These are phyloP conservation scores for Puya raimondii DNA, from an alignment of 176 grass and related monocot genomes.

Conservation along the genomic window DNA sequence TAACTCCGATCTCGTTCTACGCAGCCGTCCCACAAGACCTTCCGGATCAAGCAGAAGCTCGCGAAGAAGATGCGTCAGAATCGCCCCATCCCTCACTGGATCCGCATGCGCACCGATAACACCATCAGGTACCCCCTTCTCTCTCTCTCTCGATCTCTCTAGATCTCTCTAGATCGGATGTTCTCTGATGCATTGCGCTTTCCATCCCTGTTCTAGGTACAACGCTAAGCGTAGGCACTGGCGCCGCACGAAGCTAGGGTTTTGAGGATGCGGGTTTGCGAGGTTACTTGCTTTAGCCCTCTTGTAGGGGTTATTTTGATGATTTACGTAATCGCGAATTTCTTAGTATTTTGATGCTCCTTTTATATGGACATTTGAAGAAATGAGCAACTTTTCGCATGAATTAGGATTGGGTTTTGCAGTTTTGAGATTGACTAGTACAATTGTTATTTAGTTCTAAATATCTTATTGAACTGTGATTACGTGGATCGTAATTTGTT, in stretches of 20 bases:
- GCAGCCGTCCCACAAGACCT: constrained; percentile 39
- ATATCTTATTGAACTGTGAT: too few relatives aligned
- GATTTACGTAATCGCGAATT: too few relatives aligned
- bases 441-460: too few relatives aligned
- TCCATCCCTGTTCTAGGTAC: background rate
- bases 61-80: constrained; percentile 47
- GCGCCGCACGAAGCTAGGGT: constrained; percentile 4
- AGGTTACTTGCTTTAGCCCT: background rate
- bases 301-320: too few relatives aligned
- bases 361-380: too few relatives aligned
- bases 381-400: too few relatives aligned
- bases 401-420: too few relatives aligned
- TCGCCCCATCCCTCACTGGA: constrained; percentile 37
- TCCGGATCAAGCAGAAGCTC: constrained; percentile 33
- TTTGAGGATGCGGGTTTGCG: background rate
- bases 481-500: too few relatives aligned
- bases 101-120: constrained; percentile 41
- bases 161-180: background rate
- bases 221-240: constrained; percentile 3
- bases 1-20: too few relatives aligned
- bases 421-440: too few relatives aligned
- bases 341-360: too few relatives aligned
- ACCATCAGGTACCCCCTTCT: constrained; percentile 23
- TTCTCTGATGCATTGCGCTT: background rate
- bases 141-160: background rate